Conservation (phyloP, 768 basidiomycete species). For the Suillus americanus region DNA sequence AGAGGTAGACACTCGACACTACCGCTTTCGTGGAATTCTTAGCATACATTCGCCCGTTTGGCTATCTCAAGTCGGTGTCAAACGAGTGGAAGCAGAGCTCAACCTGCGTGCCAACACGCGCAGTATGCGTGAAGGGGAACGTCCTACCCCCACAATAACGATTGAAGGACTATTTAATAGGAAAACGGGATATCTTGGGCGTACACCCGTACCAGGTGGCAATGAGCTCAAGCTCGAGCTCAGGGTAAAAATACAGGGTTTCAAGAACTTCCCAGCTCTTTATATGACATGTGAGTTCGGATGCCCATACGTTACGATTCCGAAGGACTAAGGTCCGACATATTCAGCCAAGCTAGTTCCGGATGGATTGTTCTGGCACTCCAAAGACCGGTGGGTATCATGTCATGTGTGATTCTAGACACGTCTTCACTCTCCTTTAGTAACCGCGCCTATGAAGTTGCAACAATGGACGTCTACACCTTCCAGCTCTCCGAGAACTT, state of each 20-base stretch:
- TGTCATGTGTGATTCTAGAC: not conserved
- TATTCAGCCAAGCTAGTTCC: slow-evolving; percentile 27
- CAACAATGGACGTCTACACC: slow-evolving; percentile 45
- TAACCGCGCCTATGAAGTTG: slow-evolving; percentile 43
- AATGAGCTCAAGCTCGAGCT: slow-evolving; percentile 24
- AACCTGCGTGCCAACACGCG: slow-evolving; percentile 36
- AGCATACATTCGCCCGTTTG: slow-evolving; percentile 45
- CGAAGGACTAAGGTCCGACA: not conserved
- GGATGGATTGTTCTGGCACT: slow-evolving; percentile 32
- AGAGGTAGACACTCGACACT: slow-evolving; percentile 25
- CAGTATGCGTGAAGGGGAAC: slow-evolving; percentile 20
- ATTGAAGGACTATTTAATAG: slow-evolving; percentile 36
- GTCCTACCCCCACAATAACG: slow-evolving; percentile 29
- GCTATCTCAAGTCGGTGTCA: slow-evolving; percentile 47
- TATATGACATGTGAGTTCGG: slow-evolving; percentile 39
- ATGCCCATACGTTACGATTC: not conserved
- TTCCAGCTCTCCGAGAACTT: slow-evolving; percentile 47
- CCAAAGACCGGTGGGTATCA: slow-evolving; percentile 28
- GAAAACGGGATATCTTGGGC: slow-evolving; percentile 4
- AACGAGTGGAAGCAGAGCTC: slow-evolving; percentile 44
- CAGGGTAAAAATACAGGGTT: slow-evolving; percentile 42
- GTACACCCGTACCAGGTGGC: slow-evolving; percentile 9
- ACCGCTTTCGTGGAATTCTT: slow-evolving; percentile 54
- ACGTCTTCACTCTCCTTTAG: slow-evolving; percentile 25
- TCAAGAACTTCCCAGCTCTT: slow-evolving; percentile 38